Evolutionary conservation across 495 filamentous ascomycete species (phyloP).

Genomic region (Xylaria acuta): DNA sequence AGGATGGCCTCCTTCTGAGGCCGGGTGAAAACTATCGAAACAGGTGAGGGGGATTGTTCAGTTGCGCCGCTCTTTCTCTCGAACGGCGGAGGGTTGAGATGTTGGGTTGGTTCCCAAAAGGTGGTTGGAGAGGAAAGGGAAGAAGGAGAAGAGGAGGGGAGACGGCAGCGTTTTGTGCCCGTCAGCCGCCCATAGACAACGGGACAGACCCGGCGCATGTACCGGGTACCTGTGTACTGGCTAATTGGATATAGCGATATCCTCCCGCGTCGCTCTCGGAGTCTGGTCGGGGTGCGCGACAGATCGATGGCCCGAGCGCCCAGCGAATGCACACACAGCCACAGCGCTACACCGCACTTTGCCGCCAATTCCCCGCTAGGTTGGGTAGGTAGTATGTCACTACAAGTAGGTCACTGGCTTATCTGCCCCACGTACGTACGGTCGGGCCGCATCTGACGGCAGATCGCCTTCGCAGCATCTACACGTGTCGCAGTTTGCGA

Average conservation of each 20-base stretch:
- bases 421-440: slow-evolving; percentile 8
- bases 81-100: slow-evolving; percentile 33
- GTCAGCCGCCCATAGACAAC: neutral
- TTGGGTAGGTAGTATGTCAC: too few species aligned
- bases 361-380: neutral
- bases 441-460: slow-evolving; percentile 16
- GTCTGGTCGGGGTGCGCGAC: neutral
- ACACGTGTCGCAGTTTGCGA: slow-evolving; percentile 1
- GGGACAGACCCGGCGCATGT: neutral
- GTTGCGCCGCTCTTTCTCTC: slow-evolving; percentile 32
- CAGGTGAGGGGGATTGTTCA: slow-evolving; percentile 32
- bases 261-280: neutral
- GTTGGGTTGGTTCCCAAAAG: slow-evolving; percentile 29
- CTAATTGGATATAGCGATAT: neutral
- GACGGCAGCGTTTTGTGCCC: slow-evolving; percentile 19
- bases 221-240: neutral
- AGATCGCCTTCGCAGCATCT: slow-evolving; percentile 7
- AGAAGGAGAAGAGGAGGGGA: slow-evolving; percentile 30
- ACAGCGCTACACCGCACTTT: slow-evolving; percentile 15
- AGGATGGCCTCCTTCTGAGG: slow-evolving; percentile 36
- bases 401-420: neutral
- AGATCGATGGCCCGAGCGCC: neutral
- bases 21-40: slow-evolving; percentile 36
- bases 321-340: slow-evolving; percentile 13
- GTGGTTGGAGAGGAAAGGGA: slow-evolving; percentile 18